Evolutionary conservation across 768 basidiomycete species (phyloP).

Genomic region (Lactarius hatsudake): DNA sequence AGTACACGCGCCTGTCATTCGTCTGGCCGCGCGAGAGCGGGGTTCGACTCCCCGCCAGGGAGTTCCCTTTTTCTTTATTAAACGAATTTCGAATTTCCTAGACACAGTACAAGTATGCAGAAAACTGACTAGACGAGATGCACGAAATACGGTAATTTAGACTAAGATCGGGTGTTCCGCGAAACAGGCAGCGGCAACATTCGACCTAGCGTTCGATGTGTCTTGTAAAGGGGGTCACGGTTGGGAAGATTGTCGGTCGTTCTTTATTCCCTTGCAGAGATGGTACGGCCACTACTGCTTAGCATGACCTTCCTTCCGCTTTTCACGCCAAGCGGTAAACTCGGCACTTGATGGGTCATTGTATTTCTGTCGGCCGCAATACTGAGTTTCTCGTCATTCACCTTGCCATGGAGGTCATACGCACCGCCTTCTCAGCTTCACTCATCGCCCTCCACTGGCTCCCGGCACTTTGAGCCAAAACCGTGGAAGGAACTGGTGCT

Average conservation of each 20-base stretch:
- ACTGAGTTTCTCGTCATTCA: background rate
- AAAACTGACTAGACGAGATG: background rate
- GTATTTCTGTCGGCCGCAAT: conserved; percentile 9
- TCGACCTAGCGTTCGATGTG: background rate
- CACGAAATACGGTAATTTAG: background rate
- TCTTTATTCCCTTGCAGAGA: background rate
- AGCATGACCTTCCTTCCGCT: background rate
- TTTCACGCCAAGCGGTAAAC: conserved; percentile 10
- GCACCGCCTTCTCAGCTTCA: conserved; percentile 28
- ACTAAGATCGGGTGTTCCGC: background rate
- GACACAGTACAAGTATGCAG: background rate
- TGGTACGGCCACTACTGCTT: background rate
- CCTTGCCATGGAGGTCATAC: background rate
- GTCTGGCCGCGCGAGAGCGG: conserved; percentile 34
- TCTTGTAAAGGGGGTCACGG: background rate
- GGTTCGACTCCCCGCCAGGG: conserved; percentile 38
- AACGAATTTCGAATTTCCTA: background rate
- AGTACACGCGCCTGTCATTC: conserved; percentile 29
- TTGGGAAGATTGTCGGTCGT: background rate
- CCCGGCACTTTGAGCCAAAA: background rate
- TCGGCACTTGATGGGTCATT: conserved; percentile 6
- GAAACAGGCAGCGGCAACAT: background rate
- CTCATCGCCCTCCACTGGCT: conserved; percentile 17
- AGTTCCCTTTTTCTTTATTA: conserved; percentile 10
- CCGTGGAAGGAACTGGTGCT: background rate